Percentiles rank a stretch among this genome's conserved stretches.
Conservation (phyloP, 768 basidiomycete genomes). For the Lepiota subincarnata region DNA sequence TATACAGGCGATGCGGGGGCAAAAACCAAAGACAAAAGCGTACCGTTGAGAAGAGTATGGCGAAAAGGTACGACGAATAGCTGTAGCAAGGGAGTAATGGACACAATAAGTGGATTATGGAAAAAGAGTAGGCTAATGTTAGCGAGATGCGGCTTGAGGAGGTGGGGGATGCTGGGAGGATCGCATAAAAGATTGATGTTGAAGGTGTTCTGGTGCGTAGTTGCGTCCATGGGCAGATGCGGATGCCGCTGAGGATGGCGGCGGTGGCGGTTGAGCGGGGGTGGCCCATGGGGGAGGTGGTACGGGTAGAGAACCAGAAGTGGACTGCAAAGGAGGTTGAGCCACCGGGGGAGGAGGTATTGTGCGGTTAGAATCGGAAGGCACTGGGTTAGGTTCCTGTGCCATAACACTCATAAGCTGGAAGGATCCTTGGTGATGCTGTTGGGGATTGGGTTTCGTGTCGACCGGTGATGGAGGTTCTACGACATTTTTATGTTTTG, state of each 20-base stretch:
- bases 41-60: not conserved
- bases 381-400: conserved; percentile 17
- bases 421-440: conserved; percentile 56
- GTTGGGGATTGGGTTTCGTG: conserved; percentile 18
- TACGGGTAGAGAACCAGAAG: not conserved
- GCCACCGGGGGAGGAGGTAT: conserved; percentile 5
- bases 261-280: conserved; percentile 11
- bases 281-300: conserved; percentile 9
- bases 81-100: conserved; percentile 3
- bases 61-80: not conserved
- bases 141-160: conserved; percentile 6
- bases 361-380: conserved; percentile 14
- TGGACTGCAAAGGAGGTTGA: not conserved
- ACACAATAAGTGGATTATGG: conserved; percentile 22
- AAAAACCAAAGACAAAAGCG: not conserved
- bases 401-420: conserved; percentile 43
- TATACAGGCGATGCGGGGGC: not conserved
- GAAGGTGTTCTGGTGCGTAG: conserved; percentile 27
- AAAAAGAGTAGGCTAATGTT: not conserved
- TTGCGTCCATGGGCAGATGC: conserved; percentile 19
- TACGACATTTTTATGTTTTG: conserved; percentile 11
- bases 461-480: conserved; percentile 30
- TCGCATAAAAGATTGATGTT: conserved; percentile 46
- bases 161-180: conserved; percentile 30
- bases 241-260: conserved; percentile 13